Conservation (phyloP, 2,329 filamentous ascomycete genomes). For the Thermochaetoides dissita region DNA sequence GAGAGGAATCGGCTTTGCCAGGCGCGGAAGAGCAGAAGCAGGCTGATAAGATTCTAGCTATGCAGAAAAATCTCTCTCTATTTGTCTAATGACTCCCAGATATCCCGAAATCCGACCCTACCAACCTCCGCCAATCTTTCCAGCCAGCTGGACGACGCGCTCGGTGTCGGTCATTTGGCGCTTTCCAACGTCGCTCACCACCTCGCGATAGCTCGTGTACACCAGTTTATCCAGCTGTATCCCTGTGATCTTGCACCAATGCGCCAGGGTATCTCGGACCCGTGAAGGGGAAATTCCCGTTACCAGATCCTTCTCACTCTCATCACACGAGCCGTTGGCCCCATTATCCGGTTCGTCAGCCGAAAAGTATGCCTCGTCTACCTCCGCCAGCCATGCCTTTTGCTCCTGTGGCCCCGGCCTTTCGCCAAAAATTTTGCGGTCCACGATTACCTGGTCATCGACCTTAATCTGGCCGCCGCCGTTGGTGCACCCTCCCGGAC, state of each 20-base stretch:
- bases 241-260: conserved; percentile 63
- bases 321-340: conserved; percentile 16
- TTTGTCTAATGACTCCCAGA: too few species aligned
- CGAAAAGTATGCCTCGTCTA: conserved; percentile 87
- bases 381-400: conserved; percentile 67
- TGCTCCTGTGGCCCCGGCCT: conserved; percentile 65
- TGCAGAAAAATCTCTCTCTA: too few species aligned
- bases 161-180: conserved; percentile 55
- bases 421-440: conserved; percentile 30
- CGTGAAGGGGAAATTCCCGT: conserved; percentile 52
- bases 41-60: too few species aligned
- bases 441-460: conserved; percentile 54
- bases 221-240: conserved; percentile 59
- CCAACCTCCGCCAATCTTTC: conserved; percentile 90
- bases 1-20: conserved; percentile 62
- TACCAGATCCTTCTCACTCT: conserved; percentile 29
- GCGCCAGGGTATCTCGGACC: conserved; percentile 53
- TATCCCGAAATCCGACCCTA: conserved; percentile 27
- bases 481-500: conserved; percentile 96
- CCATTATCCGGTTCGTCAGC: conserved; percentile 39
- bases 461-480: conserved; percentile 91
- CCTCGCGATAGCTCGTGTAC: conserved; percentile 79
- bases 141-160: conserved; percentile 73
- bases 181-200: conserved; percentile 91
- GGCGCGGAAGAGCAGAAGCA: conserved; percentile 37